phyloP scores from a whole-genome alignment of 768 basidiomycete species.

The Royoungia palumana region DNA sequence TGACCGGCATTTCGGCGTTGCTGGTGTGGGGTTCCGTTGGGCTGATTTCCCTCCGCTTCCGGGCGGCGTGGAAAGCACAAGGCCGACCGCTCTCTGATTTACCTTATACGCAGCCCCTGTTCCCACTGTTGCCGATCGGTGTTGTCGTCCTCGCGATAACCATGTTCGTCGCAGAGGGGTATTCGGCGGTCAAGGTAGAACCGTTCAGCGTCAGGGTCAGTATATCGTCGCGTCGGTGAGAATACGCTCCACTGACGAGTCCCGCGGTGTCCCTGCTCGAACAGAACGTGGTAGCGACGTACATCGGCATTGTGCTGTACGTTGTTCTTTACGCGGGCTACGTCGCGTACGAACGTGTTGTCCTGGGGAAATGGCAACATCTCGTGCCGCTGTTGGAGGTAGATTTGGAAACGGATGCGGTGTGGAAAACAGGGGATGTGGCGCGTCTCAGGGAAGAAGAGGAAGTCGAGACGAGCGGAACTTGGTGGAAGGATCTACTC shows the following conservation, averaged over 20 bases:
- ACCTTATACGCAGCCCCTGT: conserved; percentile 56
- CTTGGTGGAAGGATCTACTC: conserved; percentile 1
- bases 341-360: conserved; percentile 36
- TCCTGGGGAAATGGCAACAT: conserved; percentile 29
- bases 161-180: conserved; percentile 57
- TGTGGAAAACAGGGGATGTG: conserved; percentile 48
- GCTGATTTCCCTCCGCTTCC: conserved; percentile 56
- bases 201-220: conserved; percentile 45
- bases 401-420: conserved; percentile 54
- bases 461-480: neutral
- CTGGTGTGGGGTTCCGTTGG: conserved; percentile 65
- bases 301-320: conserved; percentile 50
- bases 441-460: conserved; percentile 34
- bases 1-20: conserved; percentile 64
- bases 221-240: neutral
- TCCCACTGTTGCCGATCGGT: conserved; percentile 48
- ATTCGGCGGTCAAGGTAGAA: conserved; percentile 42
- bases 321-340: conserved; percentile 45
- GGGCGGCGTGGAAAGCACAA: conserved; percentile 54
- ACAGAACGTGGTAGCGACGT: conserved; percentile 55
- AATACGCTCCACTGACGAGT: too few relatives aligned
- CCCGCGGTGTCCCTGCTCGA: neutral
- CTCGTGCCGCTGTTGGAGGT: conserved; percentile 42
- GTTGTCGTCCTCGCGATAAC: conserved; percentile 47
- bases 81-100: conserved; percentile 50